A percentile compares a stretch with the other conserved stretches of the same genome.
Evolutionary conservation across 2,329 filamentous ascomycete genomes (phyloP).

Genomic region (Dactylellina parvicollis): DNA sequence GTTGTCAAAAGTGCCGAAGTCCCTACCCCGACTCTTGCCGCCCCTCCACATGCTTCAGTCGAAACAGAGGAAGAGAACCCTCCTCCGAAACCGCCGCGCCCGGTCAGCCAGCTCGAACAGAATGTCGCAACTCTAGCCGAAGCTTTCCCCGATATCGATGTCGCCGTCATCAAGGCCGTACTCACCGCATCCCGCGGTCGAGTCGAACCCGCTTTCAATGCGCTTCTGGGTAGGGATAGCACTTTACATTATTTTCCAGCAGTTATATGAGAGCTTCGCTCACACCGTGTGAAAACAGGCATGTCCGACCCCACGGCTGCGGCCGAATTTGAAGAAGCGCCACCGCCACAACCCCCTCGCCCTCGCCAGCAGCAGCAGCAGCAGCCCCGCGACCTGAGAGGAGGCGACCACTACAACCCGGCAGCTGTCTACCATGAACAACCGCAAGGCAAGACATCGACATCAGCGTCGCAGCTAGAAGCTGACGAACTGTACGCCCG

Average conservation of each 20-base stretch:
- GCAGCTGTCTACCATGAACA: slow-evolving; percentile 70
- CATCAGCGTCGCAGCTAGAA: slow-evolving; percentile 81
- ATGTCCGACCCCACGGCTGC: slow-evolving; percentile 68
- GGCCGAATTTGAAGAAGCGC: slow-evolving; percentile 60
- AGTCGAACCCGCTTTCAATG: slow-evolving; percentile 94
- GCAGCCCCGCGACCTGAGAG: slow-evolving; percentile 49
- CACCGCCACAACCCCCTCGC: slow-evolving; percentile 57
- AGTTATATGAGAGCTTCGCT: background rate
- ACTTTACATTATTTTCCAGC: background rate
- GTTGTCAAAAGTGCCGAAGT: slow-evolving; percentile 25
- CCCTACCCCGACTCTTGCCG: slow-evolving; percentile 39
- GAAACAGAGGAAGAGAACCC: slow-evolving; percentile 64
- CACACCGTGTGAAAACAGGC: slow-evolving; percentile 58
- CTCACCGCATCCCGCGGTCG: slow-evolving; percentile 84
- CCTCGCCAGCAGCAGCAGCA: slow-evolving; percentile 51
- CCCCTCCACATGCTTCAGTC: slow-evolving; percentile 59
- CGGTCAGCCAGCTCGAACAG: slow-evolving; percentile 81
- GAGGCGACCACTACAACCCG: slow-evolving; percentile 66
- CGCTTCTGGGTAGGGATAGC: slow-evolving; percentile 76
- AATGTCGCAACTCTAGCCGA: slow-evolving; percentile 89
- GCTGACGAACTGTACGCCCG: slow-evolving; percentile 91
- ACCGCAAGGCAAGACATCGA: slow-evolving; percentile 71
- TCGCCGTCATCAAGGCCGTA: slow-evolving; percentile 83
- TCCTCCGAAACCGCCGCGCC: slow-evolving; percentile 86
- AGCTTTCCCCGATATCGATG: slow-evolving; percentile 87